Base-by-base conservation (phyloP, 495 filamentous ascomycete genomes). In the Penicillium lividum region DNA sequence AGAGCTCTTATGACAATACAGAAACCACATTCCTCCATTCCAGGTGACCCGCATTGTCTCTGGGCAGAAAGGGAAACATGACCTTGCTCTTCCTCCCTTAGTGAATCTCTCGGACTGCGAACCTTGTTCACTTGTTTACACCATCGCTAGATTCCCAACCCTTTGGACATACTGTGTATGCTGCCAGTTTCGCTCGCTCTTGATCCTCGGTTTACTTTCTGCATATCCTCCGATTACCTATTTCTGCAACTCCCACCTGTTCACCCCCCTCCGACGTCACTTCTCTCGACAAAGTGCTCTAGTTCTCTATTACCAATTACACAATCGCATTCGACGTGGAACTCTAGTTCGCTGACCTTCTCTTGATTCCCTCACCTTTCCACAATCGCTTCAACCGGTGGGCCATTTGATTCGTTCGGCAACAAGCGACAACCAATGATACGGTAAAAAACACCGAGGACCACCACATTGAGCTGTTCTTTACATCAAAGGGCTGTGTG, bases 131-230 rank as follows among this genome's bases (percentile, higher is more conserved):
- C 54, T 50, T 52, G 25, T 46, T 34, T 25, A 42, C 40, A 42
- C 40, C 51, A 58, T 44, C 52, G 52, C 43, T 48, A 58, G 50
- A 57, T 54, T 59, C 56, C 52, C 53, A 57, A 49, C 52, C 56
- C 56, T 61, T 60, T 53, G 68, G 68, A 64, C 57, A 73, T 73
- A 73, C 72, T 73, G 69, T 67, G 68, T 67, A 68, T 75, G 66
- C 70, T 63, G 72, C 72, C 72, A 49, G 51, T 62, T 65, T 57
- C 73, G 56, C 64, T 75, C 73, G 63, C 69, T 75, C 61, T 58
- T 18, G 13, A 46, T 33, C 42, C 51, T 60, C 28, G 53, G 30
- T 54, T 52, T 48, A 58, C 47, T 47, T 36, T 53, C 60, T 30
- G 55, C 55, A 33, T 54, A 58, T 60, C 47, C 60, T 61, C 18